Evolutionary conservation across 2,329 filamentous ascomycete genomes (phyloP).

Genomic region (Colletotrichum spinosum): DNA sequence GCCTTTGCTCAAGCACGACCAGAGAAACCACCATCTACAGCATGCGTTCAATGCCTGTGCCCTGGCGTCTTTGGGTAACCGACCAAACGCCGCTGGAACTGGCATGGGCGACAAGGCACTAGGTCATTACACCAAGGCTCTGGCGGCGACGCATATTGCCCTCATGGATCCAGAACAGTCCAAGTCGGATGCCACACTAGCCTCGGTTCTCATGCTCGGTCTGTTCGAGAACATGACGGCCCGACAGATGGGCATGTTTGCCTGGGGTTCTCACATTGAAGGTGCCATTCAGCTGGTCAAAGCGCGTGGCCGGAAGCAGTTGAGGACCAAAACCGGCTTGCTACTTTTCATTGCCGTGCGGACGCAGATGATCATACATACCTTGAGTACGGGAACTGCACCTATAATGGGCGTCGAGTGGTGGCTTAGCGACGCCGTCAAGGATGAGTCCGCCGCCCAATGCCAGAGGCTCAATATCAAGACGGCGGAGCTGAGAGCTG

Average conservation of each 20-base stretch:
- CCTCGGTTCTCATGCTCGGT: constrained; percentile 69
- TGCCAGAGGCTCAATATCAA: constrained; percentile 66
- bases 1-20: constrained; percentile 62
- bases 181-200: constrained; percentile 68
- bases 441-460: constrained; percentile 59
- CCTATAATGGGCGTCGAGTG: constrained; percentile 67
- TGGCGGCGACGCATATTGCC: constrained; percentile 64
- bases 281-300: constrained; percentile 72
- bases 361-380: constrained; percentile 71
- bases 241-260: constrained; percentile 43
- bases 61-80: constrained; percentile 67
- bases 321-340: constrained; percentile 64
- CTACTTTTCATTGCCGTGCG: constrained; percentile 70
- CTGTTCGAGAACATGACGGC: constrained; percentile 64
- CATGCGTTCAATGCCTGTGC: constrained; percentile 71
- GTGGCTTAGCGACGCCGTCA: constrained; percentile 67
- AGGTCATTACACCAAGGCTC: constrained; percentile 66
- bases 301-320: constrained; percentile 66
- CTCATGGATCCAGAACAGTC: constrained; percentile 62
- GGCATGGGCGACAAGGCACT: constrained; percentile 56
- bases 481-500: constrained; percentile 66
- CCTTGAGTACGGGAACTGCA: constrained; percentile 63
- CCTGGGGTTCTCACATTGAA: constrained; percentile 74
- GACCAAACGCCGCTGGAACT: constrained; percentile 49
- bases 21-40: constrained; percentile 59